Conservation (phyloP, 768 basidiomycete genomes). For the Russula vinacea region DNA sequence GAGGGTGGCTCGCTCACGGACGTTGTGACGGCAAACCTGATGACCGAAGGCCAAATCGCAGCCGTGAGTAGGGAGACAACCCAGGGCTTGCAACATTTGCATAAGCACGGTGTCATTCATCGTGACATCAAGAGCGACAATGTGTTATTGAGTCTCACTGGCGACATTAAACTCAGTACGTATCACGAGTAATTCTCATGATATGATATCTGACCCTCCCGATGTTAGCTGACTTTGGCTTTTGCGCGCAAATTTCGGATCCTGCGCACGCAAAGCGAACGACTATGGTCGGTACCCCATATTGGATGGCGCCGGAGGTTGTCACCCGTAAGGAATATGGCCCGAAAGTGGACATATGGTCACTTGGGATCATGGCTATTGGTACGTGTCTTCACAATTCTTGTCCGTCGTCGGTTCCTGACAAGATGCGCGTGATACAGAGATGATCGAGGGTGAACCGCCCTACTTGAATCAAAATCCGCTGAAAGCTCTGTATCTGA, state of each 20-base stretch:
- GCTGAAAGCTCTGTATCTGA: constrained; percentile 93
- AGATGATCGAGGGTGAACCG: constrained; percentile 98
- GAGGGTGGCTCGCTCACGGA: no score
- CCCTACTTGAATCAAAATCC: constrained; percentile 97
- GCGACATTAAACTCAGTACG: no score
- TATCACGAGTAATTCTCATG: no score
- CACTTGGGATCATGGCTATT: constrained; percentile 93
- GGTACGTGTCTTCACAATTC: constrained; percentile 46
- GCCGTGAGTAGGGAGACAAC: no score
- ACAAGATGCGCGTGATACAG: constrained; percentile 40
- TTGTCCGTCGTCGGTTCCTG: constrained; percentile 11
- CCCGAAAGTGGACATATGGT: constrained; percentile 98
- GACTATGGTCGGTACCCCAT: constrained; percentile 97
- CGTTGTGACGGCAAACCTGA: no score
- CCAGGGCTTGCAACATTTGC: no score
- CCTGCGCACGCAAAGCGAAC: constrained; percentile 82
- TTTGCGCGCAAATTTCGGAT: constrained; percentile 94
- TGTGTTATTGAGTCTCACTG: no score
- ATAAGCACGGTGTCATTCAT: no score
- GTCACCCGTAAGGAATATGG: constrained; percentile 98
- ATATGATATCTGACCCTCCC: background rate
- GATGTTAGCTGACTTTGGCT: constrained; percentile 89
- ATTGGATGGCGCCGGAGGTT: constrained; percentile 99
- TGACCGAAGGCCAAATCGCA: no score
- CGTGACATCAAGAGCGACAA: constrained; percentile 34